Evolutionary conservation across 306 rosid species (phyloP), one percentile per base, ranked within the genome.

Genomic region (Lathyrus oleraceus): DNA sequence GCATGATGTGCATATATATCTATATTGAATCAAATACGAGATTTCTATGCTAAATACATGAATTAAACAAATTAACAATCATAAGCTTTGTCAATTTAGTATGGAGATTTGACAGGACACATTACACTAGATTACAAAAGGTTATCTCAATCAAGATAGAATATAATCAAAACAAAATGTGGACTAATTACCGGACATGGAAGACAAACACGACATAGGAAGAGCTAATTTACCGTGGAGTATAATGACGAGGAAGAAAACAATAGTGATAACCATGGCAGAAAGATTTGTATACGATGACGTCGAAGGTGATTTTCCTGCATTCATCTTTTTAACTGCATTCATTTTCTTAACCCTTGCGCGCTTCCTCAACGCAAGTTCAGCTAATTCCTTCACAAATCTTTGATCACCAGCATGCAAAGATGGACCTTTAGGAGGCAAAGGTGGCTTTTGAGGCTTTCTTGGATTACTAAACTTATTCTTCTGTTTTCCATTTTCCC

Each of bases 341-440:
- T 81, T 82, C 71, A 84, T 77, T 73, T 85, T 79, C 84, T 86
- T 84, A 48, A 80, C 71, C 62, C 85, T 69, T 3, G 85, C 92
- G 19, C 97, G 90, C 75, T 86, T 91, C 71, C 76, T 82, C 81
- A 74, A 78, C 3, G 95, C 95, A 30, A 86, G 76, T 67, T 88
- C 87, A 1, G 82, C 59, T 6, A 91, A 83, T 70, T 86, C 90
- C 80, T 76, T 83, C 54, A 91, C 87, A 69, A 78, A 79, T 80
- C 76, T 85, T 70, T 74, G 77, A 76, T 91, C 92, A 71, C 84
- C 90, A 10, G 87, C 89, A 81, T 86, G 87, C 57, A 91, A 53
- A 19, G 77, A 81, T 15, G 97, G 92, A 47, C 89, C 95, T 57
- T 60, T 81, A 1, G 95, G 95, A 69, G 97, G 95, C 58, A 85